Conservation (phyloP, 139 green algal species). For the Bryopsis sp. region DNA sequence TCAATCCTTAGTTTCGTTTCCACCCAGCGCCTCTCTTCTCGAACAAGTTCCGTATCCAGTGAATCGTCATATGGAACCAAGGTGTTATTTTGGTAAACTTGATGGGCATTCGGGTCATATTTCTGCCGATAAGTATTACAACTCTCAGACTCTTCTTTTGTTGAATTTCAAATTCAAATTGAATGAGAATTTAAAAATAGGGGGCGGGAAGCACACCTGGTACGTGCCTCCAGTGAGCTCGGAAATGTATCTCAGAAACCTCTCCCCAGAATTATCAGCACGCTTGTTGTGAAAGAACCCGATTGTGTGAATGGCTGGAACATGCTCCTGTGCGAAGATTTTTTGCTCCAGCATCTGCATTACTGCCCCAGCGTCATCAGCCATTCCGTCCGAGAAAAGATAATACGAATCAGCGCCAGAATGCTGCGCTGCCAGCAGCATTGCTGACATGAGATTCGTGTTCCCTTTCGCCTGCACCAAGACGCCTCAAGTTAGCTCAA, state of each 20-base stretch:
- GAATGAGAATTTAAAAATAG: too few relatives aligned
- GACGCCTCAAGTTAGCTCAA: neutral
- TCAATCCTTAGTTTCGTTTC: too few relatives aligned
- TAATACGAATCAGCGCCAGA: constrained; percentile 39
- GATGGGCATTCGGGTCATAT: too few relatives aligned
- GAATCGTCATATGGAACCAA: too few relatives aligned
- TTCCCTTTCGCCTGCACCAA: constrained; percentile 25
- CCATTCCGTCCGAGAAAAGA: constrained; percentile 43
- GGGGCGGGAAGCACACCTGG: constrained; percentile 25
- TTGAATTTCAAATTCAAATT: too few relatives aligned
- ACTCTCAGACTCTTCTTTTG: too few relatives aligned
- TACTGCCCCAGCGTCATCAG: constrained; percentile 33
- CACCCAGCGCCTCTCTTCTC: too few relatives aligned
- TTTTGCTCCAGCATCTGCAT: constrained; percentile 28
- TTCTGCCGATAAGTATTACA: too few relatives aligned
- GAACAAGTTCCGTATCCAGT: too few relatives aligned
- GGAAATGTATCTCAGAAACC: constrained; percentile 11
- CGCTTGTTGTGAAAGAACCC: constrained; percentile 19
- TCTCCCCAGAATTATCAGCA: neutral
- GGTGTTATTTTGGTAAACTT: too few relatives aligned
- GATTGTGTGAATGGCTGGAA: constrained; percentile 43
- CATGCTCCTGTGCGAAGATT: constrained; percentile 13
- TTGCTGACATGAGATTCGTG: constrained; percentile 31
- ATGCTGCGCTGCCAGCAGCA: constrained; percentile 29
- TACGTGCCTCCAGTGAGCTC: constrained; percentile 4